Conservation (phyloP, 495 filamentous ascomycete genomes). For the Penicillium taxi region DNA sequence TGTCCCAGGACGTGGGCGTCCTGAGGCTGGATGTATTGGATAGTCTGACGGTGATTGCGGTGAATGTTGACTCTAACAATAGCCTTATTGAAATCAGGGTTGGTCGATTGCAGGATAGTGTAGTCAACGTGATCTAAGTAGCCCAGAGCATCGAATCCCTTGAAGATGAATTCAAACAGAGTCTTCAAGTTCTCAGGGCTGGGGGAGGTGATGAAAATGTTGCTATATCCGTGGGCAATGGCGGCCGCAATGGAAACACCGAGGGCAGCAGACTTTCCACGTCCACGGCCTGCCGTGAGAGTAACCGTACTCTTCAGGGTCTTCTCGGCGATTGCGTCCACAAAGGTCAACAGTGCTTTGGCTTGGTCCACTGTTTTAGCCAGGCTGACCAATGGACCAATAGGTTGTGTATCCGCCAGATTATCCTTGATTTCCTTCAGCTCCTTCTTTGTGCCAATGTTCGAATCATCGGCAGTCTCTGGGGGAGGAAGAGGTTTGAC, state of each 20-base stretch:
- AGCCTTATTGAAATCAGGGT: slow-evolving; percentile 98
- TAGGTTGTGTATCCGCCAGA: slow-evolving; percentile 72
- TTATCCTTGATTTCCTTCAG: slow-evolving; percentile 82
- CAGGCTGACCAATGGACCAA: slow-evolving; percentile 74
- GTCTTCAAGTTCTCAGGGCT: slow-evolving; percentile 98
- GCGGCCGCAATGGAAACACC: slow-evolving; percentile 92
- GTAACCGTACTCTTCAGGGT: slow-evolving; percentile 89
- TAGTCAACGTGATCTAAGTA: slow-evolving; percentile 96
- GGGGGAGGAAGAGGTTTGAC: slow-evolving; percentile 75
- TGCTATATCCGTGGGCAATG: slow-evolving; percentile 92
- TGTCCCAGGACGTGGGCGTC: slow-evolving; percentile 92
- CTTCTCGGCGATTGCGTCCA: slow-evolving; percentile 95
- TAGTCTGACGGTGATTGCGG: slow-evolving; percentile 92
- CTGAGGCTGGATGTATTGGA: slow-evolving; percentile 95
- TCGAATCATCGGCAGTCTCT: slow-evolving; percentile 50
- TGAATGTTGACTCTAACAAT: slow-evolving; percentile 96
- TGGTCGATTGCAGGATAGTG: slow-evolving; percentile 95
- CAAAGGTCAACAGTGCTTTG: slow-evolving; percentile 88
- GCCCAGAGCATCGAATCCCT: slow-evolving; percentile 88
- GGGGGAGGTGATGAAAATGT: slow-evolving; percentile 98
- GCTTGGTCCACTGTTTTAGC: slow-evolving; percentile 92
- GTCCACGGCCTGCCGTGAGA: slow-evolving; percentile 86
- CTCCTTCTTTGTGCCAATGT: slow-evolving; percentile 62
- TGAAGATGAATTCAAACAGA: slow-evolving; percentile 96
- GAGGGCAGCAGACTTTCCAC: slow-evolving; percentile 93